Base-by-base conservation (phyloP, 1,284 basidiomycete genomes). In the Acaromyces ingoldii region DNA sequence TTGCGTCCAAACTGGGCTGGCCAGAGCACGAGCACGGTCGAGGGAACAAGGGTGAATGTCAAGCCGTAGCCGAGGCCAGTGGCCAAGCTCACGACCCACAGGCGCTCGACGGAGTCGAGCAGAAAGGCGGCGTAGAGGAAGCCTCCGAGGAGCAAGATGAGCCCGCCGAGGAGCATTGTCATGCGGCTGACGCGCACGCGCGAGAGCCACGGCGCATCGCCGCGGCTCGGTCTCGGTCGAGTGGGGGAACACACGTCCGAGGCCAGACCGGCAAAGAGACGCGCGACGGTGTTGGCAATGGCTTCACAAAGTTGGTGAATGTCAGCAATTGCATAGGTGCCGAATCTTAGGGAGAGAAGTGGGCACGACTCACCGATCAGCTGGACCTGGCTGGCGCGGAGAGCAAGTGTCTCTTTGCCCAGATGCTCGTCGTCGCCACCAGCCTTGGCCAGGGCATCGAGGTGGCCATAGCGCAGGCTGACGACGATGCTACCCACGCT, bases 401-500 rank as follows among this genome's bases (percentile, higher is more conserved):
- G n/a, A 10, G n/a, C n/a, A 9, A 49, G 41, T 22, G 21, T 38
- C 9, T 49, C 48, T 43, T 22, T 37, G 26, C 48, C 48, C 10
- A 49, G 13, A 17, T 39, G 4, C 11, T 15, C 17, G 15, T 17
- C 30, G 17, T 26, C 48, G 22, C n/a, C 17, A 31, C 34, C 29
- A 37, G 17, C 24, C 17, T 37, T 22, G 11, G n/a, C 25, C 17
- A 15, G 29, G 19, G 33, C 28, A 29, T 21, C 43, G 33, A 21
- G 17, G 26, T 29, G 43, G 17, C 17, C 36, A 7, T 17, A 17
- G 17, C 36, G 3, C 34, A 49, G 28, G 17, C 40, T 37, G 9
- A 50, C 45, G n/a, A 58, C 57, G 25, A 61, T 55, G 25, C 31
- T 47, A 13, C 58, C 58, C 15, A 61, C 50, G 25, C 30, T 39